Percentiles rank a stretch among this genome's conserved stretches.
Conservation (phyloP, 352 stramenopile species). For the Phytophthora chlamydospora region DNA sequence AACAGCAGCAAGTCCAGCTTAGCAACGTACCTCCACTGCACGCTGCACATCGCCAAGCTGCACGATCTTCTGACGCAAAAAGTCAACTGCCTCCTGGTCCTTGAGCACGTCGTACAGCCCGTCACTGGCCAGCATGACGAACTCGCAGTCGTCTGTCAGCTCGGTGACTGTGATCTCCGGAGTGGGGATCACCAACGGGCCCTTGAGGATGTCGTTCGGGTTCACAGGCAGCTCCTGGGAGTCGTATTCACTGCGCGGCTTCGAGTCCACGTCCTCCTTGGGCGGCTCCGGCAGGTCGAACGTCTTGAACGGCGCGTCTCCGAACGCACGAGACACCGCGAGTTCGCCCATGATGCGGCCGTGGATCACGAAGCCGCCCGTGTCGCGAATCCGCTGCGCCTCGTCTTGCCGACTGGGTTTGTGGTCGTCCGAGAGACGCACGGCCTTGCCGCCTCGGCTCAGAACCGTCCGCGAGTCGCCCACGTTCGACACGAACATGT, state of each 20-base stretch:
- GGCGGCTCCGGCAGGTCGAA: constrained; percentile 70
- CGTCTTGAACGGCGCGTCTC: constrained; percentile 97
- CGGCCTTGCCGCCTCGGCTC: constrained; percentile 84
- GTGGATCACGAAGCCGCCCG: constrained; percentile 90
- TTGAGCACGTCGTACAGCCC: constrained; percentile 86
- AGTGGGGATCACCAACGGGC: constrained; percentile 78
- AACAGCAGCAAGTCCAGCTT: not conserved
- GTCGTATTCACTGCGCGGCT: constrained; percentile 73
- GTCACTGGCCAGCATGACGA: constrained; percentile 80
- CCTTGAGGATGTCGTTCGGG: constrained; percentile 87
- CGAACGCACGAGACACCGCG: constrained; percentile 82
- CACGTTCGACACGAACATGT: constrained; percentile 96
- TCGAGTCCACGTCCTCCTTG: constrained; percentile 41
- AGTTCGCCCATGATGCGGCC: constrained; percentile 94
- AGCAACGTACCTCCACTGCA: constrained; percentile 64
- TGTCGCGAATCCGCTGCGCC: constrained; percentile 94
- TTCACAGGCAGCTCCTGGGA: constrained; percentile 83
- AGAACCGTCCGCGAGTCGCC: constrained; percentile 96
- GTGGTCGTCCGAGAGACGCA: constrained; percentile 96
- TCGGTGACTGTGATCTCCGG: constrained; percentile 80
- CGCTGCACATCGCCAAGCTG: constrained; percentile 80
- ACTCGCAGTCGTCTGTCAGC: constrained; percentile 78
- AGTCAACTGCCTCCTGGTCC: constrained; percentile 84
- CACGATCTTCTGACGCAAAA: constrained; percentile 70
- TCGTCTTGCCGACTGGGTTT: constrained; percentile 95